These are phyloP conservation scores for Acanthamoeba pearcei DNA, from an alignment of 208 protist species.

Conservation along the genomic window DNA sequence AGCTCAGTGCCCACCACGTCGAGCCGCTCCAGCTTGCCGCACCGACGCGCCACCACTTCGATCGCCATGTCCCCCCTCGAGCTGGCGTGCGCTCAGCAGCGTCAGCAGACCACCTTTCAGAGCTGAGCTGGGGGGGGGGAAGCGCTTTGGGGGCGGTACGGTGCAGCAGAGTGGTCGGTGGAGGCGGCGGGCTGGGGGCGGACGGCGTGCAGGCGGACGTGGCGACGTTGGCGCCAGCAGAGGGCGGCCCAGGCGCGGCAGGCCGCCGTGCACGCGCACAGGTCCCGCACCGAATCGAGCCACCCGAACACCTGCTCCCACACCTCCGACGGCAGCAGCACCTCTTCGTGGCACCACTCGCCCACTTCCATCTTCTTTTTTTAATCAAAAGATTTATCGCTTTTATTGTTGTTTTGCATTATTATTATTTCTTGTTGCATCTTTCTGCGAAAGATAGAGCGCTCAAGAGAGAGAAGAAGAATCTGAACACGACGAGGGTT, in stretches of 20 bases:
- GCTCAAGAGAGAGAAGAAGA: too few species aligned
- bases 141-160: too few species aligned
- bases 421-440: too few species aligned
- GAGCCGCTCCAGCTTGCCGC: constrained; percentile 21
- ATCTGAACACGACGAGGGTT: too few species aligned
- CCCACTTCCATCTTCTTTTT: too few species aligned
- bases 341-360: too few species aligned
- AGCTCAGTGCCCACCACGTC: background rate
- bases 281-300: background rate
- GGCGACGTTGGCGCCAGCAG: constrained; percentile 1
- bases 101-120: too few species aligned
- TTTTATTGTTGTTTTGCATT: too few species aligned
- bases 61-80: background rate
- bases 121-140: too few species aligned
- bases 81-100: background rate
- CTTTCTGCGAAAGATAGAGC: too few species aligned
- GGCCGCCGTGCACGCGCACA: background rate
- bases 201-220: background rate
- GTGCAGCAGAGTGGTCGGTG: background rate
- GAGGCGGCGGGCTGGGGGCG: background rate
- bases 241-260: constrained; percentile 20
- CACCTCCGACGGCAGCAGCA: background rate
- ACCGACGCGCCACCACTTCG: background rate
- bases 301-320: constrained; percentile 25
- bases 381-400: too few species aligned